Conservation (phyloP, 441 rosid species). For the Cnidoscolus chayamansa region DNA sequence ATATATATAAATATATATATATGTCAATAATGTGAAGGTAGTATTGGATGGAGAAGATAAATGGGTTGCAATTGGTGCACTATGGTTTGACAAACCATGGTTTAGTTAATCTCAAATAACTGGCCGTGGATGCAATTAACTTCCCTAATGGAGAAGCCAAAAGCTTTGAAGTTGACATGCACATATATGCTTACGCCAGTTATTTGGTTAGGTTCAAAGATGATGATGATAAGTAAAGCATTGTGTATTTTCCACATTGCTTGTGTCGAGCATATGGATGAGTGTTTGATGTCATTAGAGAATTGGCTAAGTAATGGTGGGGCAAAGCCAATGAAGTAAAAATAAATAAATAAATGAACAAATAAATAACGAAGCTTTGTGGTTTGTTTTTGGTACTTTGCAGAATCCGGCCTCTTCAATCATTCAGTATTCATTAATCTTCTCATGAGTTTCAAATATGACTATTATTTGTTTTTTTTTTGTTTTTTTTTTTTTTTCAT, state of each 20-base stretch:
- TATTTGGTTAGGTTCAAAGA: slow-evolving; percentile 35
- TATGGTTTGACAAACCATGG: neutral
- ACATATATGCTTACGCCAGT: slow-evolving; percentile 27
- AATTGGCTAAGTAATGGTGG: slow-evolving; percentile 29
- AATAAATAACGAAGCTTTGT: neutral
- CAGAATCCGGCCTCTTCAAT: slow-evolving; percentile 16
- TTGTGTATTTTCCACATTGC: slow-evolving; percentile 27
- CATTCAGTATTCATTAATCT: neutral
- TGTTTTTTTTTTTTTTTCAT: neutral
- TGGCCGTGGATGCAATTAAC: neutral
- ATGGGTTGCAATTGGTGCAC: neutral
- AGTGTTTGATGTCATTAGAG: slow-evolving; percentile 20
- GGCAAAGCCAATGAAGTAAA: neutral
- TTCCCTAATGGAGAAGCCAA: slow-evolving; percentile 30
- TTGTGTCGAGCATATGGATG: slow-evolving; percentile 17
- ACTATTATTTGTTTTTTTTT: too few relatives aligned
- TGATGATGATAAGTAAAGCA: slow-evolving; percentile 28
- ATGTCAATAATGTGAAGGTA: too few relatives aligned
- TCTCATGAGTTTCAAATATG: neutral
- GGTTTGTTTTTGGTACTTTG: slow-evolving; percentile 17
- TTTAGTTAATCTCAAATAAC: neutral
- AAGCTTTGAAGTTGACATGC: slow-evolving; percentile 31
- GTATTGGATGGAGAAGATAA: too few relatives aligned
- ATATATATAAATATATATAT: too few relatives aligned
- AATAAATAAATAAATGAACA: too few relatives aligned